A percentile compares a stretch with the other conserved stretches of the same genome.
phyloP scores from a whole-genome alignment of 2,329 filamentous ascomycete genomes.

The Aspergillus jensenii region DNA sequence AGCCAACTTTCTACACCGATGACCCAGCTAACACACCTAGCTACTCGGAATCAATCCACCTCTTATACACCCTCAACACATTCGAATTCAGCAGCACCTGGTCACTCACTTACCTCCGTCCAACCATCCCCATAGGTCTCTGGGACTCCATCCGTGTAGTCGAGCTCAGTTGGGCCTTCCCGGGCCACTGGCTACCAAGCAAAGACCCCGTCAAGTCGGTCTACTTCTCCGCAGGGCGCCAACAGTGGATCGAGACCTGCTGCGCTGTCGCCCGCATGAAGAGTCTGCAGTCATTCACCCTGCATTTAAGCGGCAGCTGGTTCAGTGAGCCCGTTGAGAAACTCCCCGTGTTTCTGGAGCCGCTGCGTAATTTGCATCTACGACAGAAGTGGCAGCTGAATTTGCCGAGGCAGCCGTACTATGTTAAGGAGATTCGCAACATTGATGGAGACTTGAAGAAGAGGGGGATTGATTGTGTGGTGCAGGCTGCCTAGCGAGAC shows the following conservation, averaged over 20 bases:
- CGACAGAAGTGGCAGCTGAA: conserved; percentile 30
- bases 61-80: conserved; percentile 36
- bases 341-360: conserved; percentile 36
- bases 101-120: conserved; percentile 38
- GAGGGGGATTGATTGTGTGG: conserved; percentile 34
- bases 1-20: not conserved
- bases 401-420: conserved; percentile 36
- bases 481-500: conserved; percentile 17
- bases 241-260: conserved; percentile 40
- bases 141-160: conserved; percentile 33
- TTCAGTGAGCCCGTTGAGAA: conserved; percentile 39
- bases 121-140: conserved; percentile 30
- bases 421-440: conserved; percentile 29
- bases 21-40: conserved; percentile 17
- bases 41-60: conserved; percentile 35
- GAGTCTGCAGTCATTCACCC: conserved; percentile 29
- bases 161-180: conserved; percentile 41
- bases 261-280: conserved; percentile 25
- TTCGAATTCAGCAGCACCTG: conserved; percentile 44
- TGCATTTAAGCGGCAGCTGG: conserved; percentile 35
- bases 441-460: conserved; percentile 31
- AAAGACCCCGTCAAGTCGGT: conserved; percentile 41
- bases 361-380: conserved; percentile 28
- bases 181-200: conserved; percentile 40
- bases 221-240: conserved; percentile 37